Base-by-base conservation (phyloP, 179 eudicot genomes). In the Silene vulgaris region DNA sequence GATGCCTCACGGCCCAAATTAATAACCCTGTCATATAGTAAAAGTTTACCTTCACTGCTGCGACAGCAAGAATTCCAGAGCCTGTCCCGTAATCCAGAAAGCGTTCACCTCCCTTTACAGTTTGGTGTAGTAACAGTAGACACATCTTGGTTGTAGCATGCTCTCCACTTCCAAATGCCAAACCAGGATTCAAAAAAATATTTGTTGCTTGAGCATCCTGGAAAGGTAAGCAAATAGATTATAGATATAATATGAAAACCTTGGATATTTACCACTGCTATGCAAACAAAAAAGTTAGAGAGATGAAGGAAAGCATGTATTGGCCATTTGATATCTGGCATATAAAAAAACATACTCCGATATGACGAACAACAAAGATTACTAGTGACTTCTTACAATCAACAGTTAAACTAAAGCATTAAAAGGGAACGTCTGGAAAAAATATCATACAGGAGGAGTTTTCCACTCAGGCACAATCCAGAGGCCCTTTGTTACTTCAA, bases 381-480 rank as follows among this genome's bases (percentile, higher is more conserved):
- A 37, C 37, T 14, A 16, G 21, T 11, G 43, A 56, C 21, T 54
- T 16, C 17, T 13, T 14, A 35, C 74, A 57, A 6, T 17, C 19
- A 0, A 62, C 48, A 20, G n/a, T 1, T 37, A 66, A 35, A 26
- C 9, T 68, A 17, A 11, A 1, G 17, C 29, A 11, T 37, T 13
- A 50, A 63, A 64, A 30, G 37, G 21, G 6, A 20, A 56, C 7
- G 17, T 13, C 65, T 16, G 30, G 67, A 43, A 59, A 75, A 84
- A 71, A 28, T 48, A 67, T 70, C 89, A 77, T 89, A 94, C 98
- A 19, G 92, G 94, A 79, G 97, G 91, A 50, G 86, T 77, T 78
- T 81, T 88, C 97, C 98, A 90, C 85, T 90, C 92, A 8, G 98
- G 97, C 79, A 92, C 97, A 80, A 92, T 84, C 98, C 98, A 94